Conservation (phyloP, 2,329 filamentous ascomycete species). For the Aspergillus fructus region DNA sequence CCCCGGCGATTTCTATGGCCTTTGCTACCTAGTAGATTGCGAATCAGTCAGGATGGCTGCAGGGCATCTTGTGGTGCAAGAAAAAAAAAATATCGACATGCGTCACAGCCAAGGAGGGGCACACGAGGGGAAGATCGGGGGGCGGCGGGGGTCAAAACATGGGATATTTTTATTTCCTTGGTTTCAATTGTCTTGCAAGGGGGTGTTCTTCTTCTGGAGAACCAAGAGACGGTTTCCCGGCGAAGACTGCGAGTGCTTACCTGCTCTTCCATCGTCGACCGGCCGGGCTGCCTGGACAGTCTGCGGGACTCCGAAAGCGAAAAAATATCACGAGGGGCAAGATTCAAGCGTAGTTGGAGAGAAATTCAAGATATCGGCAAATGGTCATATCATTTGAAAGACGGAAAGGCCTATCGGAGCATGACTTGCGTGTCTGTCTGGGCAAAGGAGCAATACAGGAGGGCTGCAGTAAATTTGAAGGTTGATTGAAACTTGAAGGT, state of each 20-base stretch:
- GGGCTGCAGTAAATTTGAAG: background rate
- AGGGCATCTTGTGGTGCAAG: background rate
- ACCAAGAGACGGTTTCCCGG: background rate
- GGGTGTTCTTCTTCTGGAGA: background rate
- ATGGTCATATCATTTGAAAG: conserved; percentile 25
- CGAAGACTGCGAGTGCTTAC: conserved; percentile 26
- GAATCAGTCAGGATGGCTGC: conserved; percentile 4
- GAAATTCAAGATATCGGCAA: conserved; percentile 21
- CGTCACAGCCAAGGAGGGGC: conserved; percentile 18
- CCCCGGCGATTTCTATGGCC: conserved; percentile 91
- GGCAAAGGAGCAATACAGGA: conserved; percentile 1
- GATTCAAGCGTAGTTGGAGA: conserved; percentile 15
- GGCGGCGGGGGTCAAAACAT: conserved; percentile 15
- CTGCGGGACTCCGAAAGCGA: conserved; percentile 14
- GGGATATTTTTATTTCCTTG: conserved; percentile 14
- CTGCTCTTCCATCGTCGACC: conserved; percentile 48
- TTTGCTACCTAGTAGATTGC: conserved; percentile 71
- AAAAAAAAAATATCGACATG: background rate
- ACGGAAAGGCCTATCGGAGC: conserved; percentile 11
- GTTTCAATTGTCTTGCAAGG: conserved; percentile 4
- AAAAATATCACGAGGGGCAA: conserved; percentile 10
- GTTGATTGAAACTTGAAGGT: background rate
- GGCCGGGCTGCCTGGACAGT: conserved; percentile 36
- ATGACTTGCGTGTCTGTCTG: conserved; percentile 7
- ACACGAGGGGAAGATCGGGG: conserved; percentile 15